Conservation (phyloP, 1,139 yeast species). For the Entelexis paramagnoliae region DNA sequence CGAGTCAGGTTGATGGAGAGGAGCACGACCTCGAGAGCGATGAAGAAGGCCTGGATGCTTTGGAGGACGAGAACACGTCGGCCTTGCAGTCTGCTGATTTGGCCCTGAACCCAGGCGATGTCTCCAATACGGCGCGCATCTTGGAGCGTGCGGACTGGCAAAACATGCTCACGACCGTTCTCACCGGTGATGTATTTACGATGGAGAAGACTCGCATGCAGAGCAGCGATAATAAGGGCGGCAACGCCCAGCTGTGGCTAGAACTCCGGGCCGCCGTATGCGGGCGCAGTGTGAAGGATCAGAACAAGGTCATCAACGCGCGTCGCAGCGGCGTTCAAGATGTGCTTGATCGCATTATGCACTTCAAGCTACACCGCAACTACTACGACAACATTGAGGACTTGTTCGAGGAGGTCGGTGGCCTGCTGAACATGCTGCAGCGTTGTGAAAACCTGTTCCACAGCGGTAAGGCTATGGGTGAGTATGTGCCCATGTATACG, state of each 20-base stretch:
- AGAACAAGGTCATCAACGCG: conserved; percentile 57
- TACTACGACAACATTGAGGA: conserved; percentile 25
- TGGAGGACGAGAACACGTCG: conserved; percentile 13
- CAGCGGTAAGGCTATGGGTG: conserved; percentile 63
- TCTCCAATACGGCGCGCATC: conserved; percentile 32
- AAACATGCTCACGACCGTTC: conserved; percentile 77
- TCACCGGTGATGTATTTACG: conserved; percentile 87
- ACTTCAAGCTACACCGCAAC: conserved; percentile 39
- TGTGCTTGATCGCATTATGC: conserved; percentile 58
- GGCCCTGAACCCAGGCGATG: conserved; percentile 13
- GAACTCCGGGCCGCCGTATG: conserved; percentile 70
- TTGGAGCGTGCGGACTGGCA: conserved; percentile 92
- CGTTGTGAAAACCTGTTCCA: conserved; percentile 72
- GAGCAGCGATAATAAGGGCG: conserved; percentile 21
- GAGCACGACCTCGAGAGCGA: conserved; percentile 21
- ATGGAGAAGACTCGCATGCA: conserved; percentile 76
- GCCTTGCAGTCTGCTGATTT: conserved; percentile 11
- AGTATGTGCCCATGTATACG: conserved; percentile 64
- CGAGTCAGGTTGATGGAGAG: conserved; percentile 26
- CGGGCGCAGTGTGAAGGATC: conserved; percentile 75
- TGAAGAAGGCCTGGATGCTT: conserved; percentile 9
- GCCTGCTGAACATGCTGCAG: conserved; percentile 51
- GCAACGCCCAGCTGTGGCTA: conserved; percentile 67
- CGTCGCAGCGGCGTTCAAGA: conserved; percentile 66
- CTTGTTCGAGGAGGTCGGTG: conserved; percentile 42